phyloP scores from a whole-genome alignment of 148 eudicot species.

The Rhododendron vialii region DNA sequence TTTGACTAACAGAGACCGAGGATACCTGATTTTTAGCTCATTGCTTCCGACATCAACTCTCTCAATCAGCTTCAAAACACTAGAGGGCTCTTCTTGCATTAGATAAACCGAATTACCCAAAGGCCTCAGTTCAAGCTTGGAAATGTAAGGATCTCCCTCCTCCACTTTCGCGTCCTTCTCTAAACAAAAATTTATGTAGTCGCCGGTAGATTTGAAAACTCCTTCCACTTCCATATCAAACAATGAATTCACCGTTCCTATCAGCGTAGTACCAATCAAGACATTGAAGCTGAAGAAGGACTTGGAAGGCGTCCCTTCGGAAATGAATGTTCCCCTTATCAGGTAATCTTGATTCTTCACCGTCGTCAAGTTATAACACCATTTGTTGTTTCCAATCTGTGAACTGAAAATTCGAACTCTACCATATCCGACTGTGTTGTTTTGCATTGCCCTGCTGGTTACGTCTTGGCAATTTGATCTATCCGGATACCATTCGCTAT shows the following conservation, averaged over 20 bases:
- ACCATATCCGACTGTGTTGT: neutral
- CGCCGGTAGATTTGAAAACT: conserved; percentile 21
- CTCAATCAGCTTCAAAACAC: conserved; percentile 22
- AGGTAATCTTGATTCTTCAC: conserved; percentile 29
- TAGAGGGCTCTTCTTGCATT: conserved; percentile 2
- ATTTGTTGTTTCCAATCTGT: conserved; percentile 13
- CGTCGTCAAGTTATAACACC: conserved; percentile 36
- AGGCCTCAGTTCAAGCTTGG: conserved; percentile 35
- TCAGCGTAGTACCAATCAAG: conserved; percentile 16
- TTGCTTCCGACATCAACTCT: conserved; percentile 36
- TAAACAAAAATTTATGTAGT: conserved; percentile 29
- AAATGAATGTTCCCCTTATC: conserved; percentile 35
- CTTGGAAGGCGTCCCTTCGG: conserved; percentile 6
- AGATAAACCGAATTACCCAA: conserved; percentile 20
- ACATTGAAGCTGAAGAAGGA: conserved; percentile 19
- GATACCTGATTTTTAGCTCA: conserved; percentile 30
- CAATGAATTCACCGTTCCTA: conserved; percentile 24
- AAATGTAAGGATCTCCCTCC: conserved; percentile 31
- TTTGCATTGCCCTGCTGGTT: neutral
- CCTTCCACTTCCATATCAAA: conserved; percentile 24
- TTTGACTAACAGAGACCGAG: neutral
- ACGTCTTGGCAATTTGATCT: conserved; percentile 21
- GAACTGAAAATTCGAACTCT: conserved; percentile 28
- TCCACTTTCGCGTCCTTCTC: neutral
- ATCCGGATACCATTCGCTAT: conserved; percentile 31